phyloP scores from a whole-genome alignment of 2,329 filamentous ascomycete genomes.

The Calonectria pseudoreteaudii region DNA sequence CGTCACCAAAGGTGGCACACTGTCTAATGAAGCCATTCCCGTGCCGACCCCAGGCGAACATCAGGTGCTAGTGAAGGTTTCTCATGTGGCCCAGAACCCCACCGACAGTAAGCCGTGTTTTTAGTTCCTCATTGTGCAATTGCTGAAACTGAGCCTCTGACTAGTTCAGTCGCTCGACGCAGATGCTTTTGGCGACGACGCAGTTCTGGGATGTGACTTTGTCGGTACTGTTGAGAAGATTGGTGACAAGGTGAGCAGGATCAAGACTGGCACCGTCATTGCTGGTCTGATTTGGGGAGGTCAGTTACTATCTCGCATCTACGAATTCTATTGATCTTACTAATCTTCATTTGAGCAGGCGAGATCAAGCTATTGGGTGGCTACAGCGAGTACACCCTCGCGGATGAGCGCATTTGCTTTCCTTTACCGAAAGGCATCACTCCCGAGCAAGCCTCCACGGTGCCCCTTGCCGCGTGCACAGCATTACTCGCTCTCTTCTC shows the following conservation, averaged over 20 bases:
- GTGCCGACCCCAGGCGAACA: background rate
- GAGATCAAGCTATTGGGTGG: constrained; percentile 46
- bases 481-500: background rate
- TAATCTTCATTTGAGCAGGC: constrained; percentile 10
- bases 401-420: constrained; percentile 54
- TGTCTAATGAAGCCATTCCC: background rate
- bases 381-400: constrained; percentile 53
- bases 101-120: constrained; percentile 28
- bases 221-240: constrained; percentile 46
- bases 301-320: constrained; percentile 15
- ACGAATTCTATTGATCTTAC: background rate
- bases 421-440: constrained; percentile 43
- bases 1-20: background rate
- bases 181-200: constrained; percentile 51
- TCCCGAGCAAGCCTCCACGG: background rate
- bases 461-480: background rate
- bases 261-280: constrained; percentile 26
- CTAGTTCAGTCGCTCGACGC: constrained; percentile 48
- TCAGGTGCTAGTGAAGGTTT: constrained; percentile 34
- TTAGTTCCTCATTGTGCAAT: background rate
- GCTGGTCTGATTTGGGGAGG: constrained; percentile 43
- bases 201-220: constrained; percentile 51
- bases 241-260: constrained; percentile 35
- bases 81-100: constrained; percentile 36
- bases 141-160: background rate